Evolutionary conservation across 305 asterid species (phyloP).

Genomic region (Solanum hybrid): DNA sequence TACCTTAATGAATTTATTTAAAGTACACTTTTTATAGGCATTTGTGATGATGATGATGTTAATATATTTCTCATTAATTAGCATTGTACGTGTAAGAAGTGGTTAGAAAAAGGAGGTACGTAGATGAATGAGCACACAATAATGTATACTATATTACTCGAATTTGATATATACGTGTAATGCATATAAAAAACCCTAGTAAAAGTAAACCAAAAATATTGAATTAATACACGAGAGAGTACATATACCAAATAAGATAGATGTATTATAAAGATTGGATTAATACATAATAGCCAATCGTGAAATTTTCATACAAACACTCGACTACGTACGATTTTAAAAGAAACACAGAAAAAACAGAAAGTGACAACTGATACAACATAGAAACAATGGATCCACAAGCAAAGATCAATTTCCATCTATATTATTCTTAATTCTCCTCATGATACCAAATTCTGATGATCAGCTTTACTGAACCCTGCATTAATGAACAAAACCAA

Average conservation of each 20-base stretch:
- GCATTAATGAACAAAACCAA: not conserved
- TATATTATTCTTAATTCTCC: not conserved
- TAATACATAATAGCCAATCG: not conserved
- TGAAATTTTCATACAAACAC: not conserved
- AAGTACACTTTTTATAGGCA: not conserved
- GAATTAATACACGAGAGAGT: not conserved
- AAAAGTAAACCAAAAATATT: not conserved
- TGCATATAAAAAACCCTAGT: not conserved
- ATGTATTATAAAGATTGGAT: not conserved
- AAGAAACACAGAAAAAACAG: not conserved
- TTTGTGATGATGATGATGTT: not conserved
- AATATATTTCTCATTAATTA: not conserved
- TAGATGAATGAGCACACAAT: not conserved
- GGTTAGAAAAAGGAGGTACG: not conserved
- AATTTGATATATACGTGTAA: not conserved
- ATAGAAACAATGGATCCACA: not conserved
- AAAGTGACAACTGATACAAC: not conserved
- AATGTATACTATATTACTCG: not conserved
- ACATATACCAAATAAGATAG: not conserved
- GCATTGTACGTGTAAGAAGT: not conserved
- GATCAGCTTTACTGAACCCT: not conserved
- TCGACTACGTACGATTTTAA: not conserved
- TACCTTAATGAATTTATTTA: not conserved
- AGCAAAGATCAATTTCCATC: not conserved
- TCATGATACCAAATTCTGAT: not conserved